Percentiles rank a stretch among this genome's conserved stretches.
phyloP scores from a whole-genome alignment of 2,329 filamentous ascomycete species.

The Chrysoporthe cubensis region DNA sequence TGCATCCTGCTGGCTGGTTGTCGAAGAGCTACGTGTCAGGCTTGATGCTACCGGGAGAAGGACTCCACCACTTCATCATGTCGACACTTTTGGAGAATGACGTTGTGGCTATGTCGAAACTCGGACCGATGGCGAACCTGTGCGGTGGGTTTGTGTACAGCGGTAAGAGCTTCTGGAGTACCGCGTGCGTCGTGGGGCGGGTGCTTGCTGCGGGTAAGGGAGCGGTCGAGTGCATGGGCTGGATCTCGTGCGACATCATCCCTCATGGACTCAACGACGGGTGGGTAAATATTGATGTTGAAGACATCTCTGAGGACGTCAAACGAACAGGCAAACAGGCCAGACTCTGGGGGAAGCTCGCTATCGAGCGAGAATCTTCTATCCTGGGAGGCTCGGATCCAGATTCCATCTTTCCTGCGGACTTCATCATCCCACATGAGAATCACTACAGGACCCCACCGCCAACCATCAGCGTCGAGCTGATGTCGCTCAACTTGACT shows the following conservation, averaged over 20 bases:
- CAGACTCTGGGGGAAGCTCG: conserved; percentile 63
- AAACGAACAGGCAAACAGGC: conserved; percentile 57
- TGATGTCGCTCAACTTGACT: conserved; percentile 56
- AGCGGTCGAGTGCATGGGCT: conserved; percentile 69
- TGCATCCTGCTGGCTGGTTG: conserved; percentile 66
- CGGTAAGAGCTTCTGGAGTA: conserved; percentile 72
- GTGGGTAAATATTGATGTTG: conserved; percentile 62
- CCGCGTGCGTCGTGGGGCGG: conserved; percentile 65
- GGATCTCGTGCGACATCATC: conserved; percentile 65
- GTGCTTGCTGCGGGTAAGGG: conserved; percentile 66
- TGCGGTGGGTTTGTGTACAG: conserved; percentile 67
- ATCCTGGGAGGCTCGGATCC: conserved; percentile 63
- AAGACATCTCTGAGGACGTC: conserved; percentile 55
- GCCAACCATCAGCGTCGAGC: conserved; percentile 51
- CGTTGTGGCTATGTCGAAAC: conserved; percentile 57
- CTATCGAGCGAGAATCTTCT: conserved; percentile 62
- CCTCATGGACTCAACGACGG: conserved; percentile 57
- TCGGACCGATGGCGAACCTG: conserved; percentile 65
- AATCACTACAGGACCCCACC: conserved; percentile 54
- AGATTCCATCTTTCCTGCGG: conserved; percentile 59
- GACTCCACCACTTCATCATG: conserved; percentile 66
- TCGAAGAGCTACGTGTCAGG: conserved; percentile 71
- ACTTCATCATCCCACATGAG: conserved; percentile 66
- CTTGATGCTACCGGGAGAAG: conserved; percentile 66
- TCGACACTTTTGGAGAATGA: conserved; percentile 69